Conservation (phyloP, 768 basidiomycete species). For the Suillus tomentosus region DNA sequence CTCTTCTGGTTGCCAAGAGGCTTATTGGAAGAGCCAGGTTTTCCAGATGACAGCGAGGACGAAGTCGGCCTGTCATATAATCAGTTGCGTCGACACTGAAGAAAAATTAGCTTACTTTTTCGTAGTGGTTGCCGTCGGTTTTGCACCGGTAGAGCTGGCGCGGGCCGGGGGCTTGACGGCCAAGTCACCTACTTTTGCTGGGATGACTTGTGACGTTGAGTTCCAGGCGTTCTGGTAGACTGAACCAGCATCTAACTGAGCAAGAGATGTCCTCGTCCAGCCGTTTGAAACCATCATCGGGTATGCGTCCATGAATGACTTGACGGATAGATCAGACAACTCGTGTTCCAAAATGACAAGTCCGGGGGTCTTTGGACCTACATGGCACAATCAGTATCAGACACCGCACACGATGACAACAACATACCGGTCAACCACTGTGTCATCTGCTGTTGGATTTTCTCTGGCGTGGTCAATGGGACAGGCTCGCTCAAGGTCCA, state of each 20-base stretch:
- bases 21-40: constrained; percentile 20
- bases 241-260: constrained; percentile 41
- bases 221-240: constrained; percentile 50
- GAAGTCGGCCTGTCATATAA: constrained; percentile 14
- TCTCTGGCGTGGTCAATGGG: constrained; percentile 45
- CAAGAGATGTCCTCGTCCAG: constrained; percentile 69
- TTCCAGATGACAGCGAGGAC: constrained; percentile 10
- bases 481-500: constrained; percentile 58
- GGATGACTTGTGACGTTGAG: constrained; percentile 29
- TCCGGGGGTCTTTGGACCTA: constrained; percentile 74
- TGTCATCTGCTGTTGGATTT: constrained; percentile 51
- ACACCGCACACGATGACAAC: constrained; percentile 3
- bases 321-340: constrained; percentile 56
- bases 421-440: constrained; percentile 56
- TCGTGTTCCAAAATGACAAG: constrained; percentile 88
- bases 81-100: constrained; percentile 2
- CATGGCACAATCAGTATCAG: constrained; percentile 15
- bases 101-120: constrained; percentile 12
- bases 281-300: constrained; percentile 64
- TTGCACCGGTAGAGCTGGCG: neutral
- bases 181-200: constrained; percentile 24
- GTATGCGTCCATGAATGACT: constrained; percentile 67
- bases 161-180: constrained; percentile 17
- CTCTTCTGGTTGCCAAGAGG: constrained; percentile 37
- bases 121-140: neutral